Base-by-base conservation (phyloP, 345 rosid genomes). In the Rhodamnia rubescens region DNA sequence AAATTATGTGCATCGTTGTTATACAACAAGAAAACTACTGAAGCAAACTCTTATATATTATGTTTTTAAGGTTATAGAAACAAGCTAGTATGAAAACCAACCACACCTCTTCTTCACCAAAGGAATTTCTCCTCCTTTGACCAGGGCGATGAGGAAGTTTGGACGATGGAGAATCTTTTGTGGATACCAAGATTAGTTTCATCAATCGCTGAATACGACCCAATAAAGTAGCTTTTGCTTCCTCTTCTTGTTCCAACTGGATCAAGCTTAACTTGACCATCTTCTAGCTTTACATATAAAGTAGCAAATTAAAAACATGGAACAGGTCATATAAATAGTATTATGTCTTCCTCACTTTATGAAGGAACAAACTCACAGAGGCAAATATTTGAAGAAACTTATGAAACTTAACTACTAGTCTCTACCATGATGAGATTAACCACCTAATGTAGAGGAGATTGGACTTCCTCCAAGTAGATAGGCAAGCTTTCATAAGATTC, bases 191-290 rank as follows among this genome's bases (percentile, higher is more conserved):
- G 88, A 98, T 98, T 91, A 98, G 90, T 89, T 98, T 98, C 22
- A 98, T 98, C 88, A 98, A 84, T 85, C 96, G 90, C 69, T 98
- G 99, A 90, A 98, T 98, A 92, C 99, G 92, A 90, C 98, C 93
- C 90, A 98, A 85, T 53, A 98, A 91, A 92, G 98, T 99, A 47
- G 96, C 98, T 91, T 98, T 98, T n/a, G 99, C 98, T 88, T 98
- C 99, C 92, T 98, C 99, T 91, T 96, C 99, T 91, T 96, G 93
- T 90, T 97, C 99, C 90, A 96, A 91, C 98, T 95, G 82, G 98
- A 95, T 97, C 98, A 91, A 96, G 90, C 91, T 92, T 96, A 89
- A 94, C 91, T 91, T 96, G 96, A 91, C 99, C 99, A 94, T 97
- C 99, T 91, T 98, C 97, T 90, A 98, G 92, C 99, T 98, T 87